Percentiles rank a stretch among this genome's conserved stretches.
These are phyloP conservation scores for Malus hybrid DNA, from an alignment of 331 rosid genomes.

Conservation along the genomic window DNA sequence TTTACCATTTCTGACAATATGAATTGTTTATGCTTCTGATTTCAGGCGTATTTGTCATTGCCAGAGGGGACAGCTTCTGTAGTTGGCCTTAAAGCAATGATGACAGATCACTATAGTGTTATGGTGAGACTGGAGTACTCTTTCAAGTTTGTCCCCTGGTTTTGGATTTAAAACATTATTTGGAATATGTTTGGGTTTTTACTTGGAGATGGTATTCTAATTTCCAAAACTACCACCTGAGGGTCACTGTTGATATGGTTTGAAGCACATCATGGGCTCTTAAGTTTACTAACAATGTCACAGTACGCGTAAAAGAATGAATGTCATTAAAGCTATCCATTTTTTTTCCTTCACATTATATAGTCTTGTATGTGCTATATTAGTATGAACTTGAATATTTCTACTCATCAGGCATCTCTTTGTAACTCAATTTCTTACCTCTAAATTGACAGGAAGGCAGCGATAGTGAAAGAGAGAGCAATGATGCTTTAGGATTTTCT, in stretches of 20 bases:
- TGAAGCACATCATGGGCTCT: not conserved
- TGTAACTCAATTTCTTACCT: constrained; percentile 2
- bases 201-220: not conserved
- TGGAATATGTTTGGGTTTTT: not conserved
- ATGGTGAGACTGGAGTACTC: constrained; percentile 40
- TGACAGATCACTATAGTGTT: constrained; percentile 82
- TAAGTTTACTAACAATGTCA: too few relatives aligned
- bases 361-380: not conserved
- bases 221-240: not conserved
- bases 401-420: not conserved
- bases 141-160: constrained; percentile 1
- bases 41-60: constrained; percentile 77
- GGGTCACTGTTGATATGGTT: not conserved
- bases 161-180: not conserved
- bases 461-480: constrained; percentile 64
- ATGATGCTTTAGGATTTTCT: constrained; percentile 39
- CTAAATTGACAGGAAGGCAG: constrained; percentile 52
- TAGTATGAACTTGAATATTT: not conserved
- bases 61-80: constrained; percentile 87
- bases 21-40: constrained; percentile 12
- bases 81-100: constrained; percentile 79
- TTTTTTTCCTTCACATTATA: not conserved
- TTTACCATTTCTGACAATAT: constrained; percentile 5
- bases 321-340: not conserved
- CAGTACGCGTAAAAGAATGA: not conserved